These are phyloP conservation scores for Cerioporus squamosus DNA, from an alignment of 1,284 basidiomycete genomes.

Conservation along the genomic window DNA sequence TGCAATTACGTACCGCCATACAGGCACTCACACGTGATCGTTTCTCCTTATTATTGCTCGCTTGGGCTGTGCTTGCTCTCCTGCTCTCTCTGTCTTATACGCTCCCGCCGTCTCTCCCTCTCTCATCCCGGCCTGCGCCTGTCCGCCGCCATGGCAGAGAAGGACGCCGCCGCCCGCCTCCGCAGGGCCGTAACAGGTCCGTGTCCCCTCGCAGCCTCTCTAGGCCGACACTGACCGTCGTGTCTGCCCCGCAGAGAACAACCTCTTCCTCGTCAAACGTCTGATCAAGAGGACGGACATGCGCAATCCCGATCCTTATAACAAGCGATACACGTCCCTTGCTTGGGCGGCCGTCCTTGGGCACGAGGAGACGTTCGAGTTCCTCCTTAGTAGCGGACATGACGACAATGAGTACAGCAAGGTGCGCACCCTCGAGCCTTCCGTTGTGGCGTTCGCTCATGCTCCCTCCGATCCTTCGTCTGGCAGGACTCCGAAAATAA, in stretches of 20 bases:
- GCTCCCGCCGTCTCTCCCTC: conserved; percentile 17
- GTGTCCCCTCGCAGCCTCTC: conserved; percentile 24
- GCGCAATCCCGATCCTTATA: conserved; percentile 82
- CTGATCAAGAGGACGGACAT: conserved; percentile 83
- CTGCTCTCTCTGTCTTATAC: conserved; percentile 9
- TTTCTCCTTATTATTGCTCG: conserved; percentile 27
- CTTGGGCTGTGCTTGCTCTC: conserved; percentile 30
- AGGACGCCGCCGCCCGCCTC: conserved; percentile 74
- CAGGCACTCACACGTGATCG: conserved; percentile 21
- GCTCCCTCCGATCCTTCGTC: not conserved
- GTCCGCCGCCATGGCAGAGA: conserved; percentile 68
- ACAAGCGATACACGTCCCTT: conserved; percentile 80
- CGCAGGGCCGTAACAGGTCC: conserved; percentile 80
- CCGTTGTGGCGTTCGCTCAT: conserved; percentile 7
- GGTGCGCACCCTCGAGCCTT: conserved; percentile 50
- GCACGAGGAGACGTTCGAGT: conserved; percentile 89
- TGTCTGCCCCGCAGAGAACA: conserved; percentile 70
- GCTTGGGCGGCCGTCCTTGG: conserved; percentile 88
- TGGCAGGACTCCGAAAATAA: conserved; percentile 86
- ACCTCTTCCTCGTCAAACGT: conserved; percentile 86
- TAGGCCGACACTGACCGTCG: conserved; percentile 12
- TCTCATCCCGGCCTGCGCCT: conserved; percentile 18
- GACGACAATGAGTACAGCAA: conserved; percentile 90
- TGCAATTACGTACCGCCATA: conserved; percentile 17
- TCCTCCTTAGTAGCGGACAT: conserved; percentile 80